Conservation (phyloP, 163 green algal species). For the Dunaliella salina region DNA sequence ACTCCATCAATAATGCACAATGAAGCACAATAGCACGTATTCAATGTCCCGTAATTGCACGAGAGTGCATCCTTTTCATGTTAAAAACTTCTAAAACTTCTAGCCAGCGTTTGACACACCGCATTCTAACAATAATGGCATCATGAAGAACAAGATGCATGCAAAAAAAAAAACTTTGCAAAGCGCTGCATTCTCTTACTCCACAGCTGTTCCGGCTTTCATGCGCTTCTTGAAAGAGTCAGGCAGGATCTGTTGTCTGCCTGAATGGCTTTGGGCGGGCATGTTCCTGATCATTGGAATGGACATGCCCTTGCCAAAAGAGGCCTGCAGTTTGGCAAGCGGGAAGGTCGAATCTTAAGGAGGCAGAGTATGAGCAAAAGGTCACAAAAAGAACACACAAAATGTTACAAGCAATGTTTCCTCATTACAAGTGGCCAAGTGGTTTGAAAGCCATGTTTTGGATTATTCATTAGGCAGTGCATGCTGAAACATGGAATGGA, state of each 20-base stretch:
- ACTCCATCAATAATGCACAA: too few species aligned
- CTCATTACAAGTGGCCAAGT: not conserved
- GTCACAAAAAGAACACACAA: not conserved
- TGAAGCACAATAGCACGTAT: too few species aligned
- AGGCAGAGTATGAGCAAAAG: not conserved
- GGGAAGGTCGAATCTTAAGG: too few species aligned
- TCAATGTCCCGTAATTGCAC: too few species aligned
- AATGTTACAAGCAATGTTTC: not conserved
- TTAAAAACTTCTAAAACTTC: too few species aligned
- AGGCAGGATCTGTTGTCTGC: not conserved
- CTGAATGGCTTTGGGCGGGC: not conserved
- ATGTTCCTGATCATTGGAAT: not conserved
- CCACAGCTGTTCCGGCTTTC: not conserved
- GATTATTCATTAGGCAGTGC: too few species aligned
- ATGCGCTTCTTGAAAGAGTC: not conserved
- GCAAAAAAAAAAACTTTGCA: too few species aligned
- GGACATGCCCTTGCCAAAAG: not conserved
- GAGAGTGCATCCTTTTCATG: too few species aligned
- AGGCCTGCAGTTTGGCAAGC: not conserved
- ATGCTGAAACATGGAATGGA: not conserved
- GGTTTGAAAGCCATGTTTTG: not conserved
- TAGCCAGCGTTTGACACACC: too few species aligned
- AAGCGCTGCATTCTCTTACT: not conserved
- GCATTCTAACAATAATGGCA: too few species aligned
- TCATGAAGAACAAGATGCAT: too few species aligned